These are phyloP conservation scores for Teratosphaeria nubilosa DNA, from an alignment of 2,329 filamentous ascomycete species.

Conservation along the genomic window DNA sequence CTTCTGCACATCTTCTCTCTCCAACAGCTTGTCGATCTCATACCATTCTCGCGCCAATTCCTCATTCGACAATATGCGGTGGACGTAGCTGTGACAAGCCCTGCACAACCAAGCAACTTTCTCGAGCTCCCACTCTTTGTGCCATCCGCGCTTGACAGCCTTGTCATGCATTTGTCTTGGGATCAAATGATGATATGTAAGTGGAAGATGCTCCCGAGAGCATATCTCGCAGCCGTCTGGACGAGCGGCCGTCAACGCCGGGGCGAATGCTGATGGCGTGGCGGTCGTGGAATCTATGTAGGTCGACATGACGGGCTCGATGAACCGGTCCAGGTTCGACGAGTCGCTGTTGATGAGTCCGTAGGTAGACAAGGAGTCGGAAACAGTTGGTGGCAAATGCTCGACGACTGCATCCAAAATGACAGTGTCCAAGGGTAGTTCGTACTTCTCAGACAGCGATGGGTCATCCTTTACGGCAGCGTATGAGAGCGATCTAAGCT, in stretches of 20 bases:
- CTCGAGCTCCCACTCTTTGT: constrained; percentile 61
- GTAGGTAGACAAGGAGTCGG: constrained; percentile 61
- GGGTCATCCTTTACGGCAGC: constrained; percentile 41
- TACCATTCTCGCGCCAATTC: constrained; percentile 63
- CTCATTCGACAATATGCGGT: constrained; percentile 65
- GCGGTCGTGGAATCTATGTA: constrained; percentile 52
- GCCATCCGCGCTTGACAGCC: constrained; percentile 68
- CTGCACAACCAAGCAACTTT: constrained; percentile 81
- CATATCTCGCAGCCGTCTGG: constrained; percentile 63
- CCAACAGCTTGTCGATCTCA: constrained; percentile 60
- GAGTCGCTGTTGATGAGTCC: constrained; percentile 42
- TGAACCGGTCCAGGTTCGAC: constrained; percentile 42
- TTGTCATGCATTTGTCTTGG: constrained; percentile 69
- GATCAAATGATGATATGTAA: constrained; percentile 80
- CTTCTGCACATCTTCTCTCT: constrained; percentile 58
- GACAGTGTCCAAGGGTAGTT: constrained; percentile 33
- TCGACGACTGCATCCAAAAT: constrained; percentile 39
- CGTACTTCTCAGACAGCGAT: constrained; percentile 45
- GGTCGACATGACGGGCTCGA: constrained; percentile 51
- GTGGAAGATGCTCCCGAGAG: constrained; percentile 58
- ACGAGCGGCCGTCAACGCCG: constrained; percentile 36
- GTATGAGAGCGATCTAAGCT: constrained; percentile 54
- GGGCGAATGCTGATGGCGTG: constrained; percentile 53
- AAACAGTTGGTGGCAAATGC: constrained; percentile 47
- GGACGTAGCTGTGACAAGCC: constrained; percentile 75